Conservation (phyloP, 176 grass and related monocot species). For the Oryza punctata region DNA sequence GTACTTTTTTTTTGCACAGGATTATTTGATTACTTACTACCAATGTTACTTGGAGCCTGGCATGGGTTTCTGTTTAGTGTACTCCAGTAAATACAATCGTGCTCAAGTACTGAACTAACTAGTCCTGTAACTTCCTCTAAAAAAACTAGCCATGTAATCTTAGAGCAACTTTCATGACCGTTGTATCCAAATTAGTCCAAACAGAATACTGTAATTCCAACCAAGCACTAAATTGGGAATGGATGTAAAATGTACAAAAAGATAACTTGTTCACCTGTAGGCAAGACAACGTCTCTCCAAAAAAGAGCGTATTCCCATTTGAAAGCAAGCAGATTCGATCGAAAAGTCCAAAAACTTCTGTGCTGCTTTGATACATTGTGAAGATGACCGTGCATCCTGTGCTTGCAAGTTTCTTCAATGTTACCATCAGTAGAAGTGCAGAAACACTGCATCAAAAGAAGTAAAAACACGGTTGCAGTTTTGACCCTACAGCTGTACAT, state of each 20-base stretch:
- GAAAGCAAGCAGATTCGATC: slow-evolving; percentile 97
- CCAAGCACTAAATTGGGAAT: neutral
- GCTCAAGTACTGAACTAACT: neutral
- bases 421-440: slow-evolving; percentile 95
- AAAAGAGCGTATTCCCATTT: slow-evolving; percentile 95
- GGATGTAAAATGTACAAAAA: neutral
- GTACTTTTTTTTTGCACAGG: neutral
- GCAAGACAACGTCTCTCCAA: slow-evolving; percentile 92
- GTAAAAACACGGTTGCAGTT: neutral
- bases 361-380: slow-evolving; percentile 99
- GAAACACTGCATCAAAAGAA: slow-evolving; percentile 70
- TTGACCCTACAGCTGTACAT: neutral
- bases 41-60: neutral
- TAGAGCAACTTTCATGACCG: neutral
- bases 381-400: slow-evolving; percentile 97
- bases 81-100: neutral
- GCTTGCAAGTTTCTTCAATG: slow-evolving; percentile 96
- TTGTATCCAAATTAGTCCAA: neutral
- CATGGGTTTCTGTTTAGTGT: neutral
- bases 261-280: slow-evolving; percentile 69
- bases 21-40: neutral
- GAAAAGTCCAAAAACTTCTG: slow-evolving; percentile 96
- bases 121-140: neutral
- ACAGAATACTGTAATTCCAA: neutral
- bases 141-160: neutral